phyloP scores from a whole-genome alignment of 495 filamentous ascomycete species.

The Xylaria sp. region DNA sequence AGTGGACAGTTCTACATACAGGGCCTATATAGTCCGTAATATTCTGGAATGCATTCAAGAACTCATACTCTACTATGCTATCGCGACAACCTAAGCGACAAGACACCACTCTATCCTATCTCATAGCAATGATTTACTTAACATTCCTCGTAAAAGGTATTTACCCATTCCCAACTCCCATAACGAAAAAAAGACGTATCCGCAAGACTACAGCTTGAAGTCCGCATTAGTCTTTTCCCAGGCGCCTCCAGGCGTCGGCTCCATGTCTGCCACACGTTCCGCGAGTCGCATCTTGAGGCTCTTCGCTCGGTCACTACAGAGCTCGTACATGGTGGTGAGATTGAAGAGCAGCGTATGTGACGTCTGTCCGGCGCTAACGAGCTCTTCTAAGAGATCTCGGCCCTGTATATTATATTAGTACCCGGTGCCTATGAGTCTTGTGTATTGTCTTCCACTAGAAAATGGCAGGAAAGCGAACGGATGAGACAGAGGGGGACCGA shows the following conservation, averaged over 20 bases:
- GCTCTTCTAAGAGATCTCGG: slow-evolving; percentile 64
- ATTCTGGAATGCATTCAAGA: not conserved
- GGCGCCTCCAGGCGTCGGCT: slow-evolving; percentile 51
- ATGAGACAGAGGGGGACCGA: not conserved
- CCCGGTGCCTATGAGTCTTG: not conserved
- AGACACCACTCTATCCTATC: slow-evolving; percentile 1
- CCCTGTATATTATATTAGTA: slow-evolving; percentile 53
- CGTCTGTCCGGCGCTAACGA: slow-evolving; percentile 65
- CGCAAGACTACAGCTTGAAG: slow-evolving; percentile 72
- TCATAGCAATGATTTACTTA: not conserved
- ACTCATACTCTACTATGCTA: not conserved
- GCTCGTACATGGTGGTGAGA: slow-evolving; percentile 87
- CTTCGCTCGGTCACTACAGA: slow-evolving; percentile 79
- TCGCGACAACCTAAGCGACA: not conserved
- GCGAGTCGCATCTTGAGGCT: slow-evolving; percentile 72
- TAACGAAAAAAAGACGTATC: slow-evolving; percentile 16
- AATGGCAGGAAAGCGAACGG: not conserved
- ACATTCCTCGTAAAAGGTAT: not conserved
- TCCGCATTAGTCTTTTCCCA: slow-evolving; percentile 75
- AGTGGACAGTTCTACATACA: not conserved
- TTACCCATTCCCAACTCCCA: not conserved
- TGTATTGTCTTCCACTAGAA: not conserved
- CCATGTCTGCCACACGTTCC: slow-evolving; percentile 67
- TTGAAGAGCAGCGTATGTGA: slow-evolving; percentile 88
- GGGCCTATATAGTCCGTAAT: not conserved